Conservation (phyloP, 257 asterid species). For the Scutellaria minor region DNA sequence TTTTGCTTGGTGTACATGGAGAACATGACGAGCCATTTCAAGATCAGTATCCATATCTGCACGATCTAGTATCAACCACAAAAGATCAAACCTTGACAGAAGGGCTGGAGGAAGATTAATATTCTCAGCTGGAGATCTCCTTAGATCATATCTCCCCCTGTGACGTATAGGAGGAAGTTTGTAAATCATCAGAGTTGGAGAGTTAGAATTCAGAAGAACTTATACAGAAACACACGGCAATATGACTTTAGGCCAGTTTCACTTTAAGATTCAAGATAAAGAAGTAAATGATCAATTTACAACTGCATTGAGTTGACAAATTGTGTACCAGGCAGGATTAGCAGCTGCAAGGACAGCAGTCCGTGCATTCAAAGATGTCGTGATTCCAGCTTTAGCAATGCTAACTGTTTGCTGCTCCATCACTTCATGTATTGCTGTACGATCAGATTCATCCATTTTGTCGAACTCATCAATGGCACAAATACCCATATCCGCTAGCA, state of each 20-base stretch:
- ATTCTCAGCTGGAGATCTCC: constrained; percentile 99
- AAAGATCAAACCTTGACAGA: constrained; percentile 94
- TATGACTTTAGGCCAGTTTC: background rate
- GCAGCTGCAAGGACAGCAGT: constrained; percentile 99
- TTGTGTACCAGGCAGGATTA: constrained; percentile 93
- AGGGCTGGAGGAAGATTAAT: constrained; percentile 99
- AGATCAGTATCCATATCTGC: constrained; percentile 99
- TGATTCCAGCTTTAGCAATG: constrained; percentile 98
- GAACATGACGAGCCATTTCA: constrained; percentile 98
- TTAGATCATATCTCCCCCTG: constrained; percentile 97
- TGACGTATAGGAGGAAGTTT: constrained; percentile 12
- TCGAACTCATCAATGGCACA: constrained; percentile 99
- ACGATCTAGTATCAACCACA: constrained; percentile 95
- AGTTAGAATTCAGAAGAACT: constrained; percentile 24
- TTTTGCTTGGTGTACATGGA: constrained; percentile 91
- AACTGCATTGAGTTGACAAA: constrained; percentile 30
- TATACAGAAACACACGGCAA: background rate
- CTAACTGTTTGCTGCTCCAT: constrained; percentile 99
- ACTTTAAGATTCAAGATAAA: background rate
- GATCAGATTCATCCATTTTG: constrained; percentile 97
- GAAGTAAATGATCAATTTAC: background rate
- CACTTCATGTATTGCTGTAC: constrained; percentile 98
- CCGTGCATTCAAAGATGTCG: constrained; percentile 96
- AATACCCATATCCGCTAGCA: constrained; percentile 97
- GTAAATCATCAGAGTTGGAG: constrained; percentile 4